Percentiles rank a stretch among this genome's conserved stretches.
phyloP scores from a whole-genome alignment of 495 filamentous ascomycete genomes.

The Rhypophila decipiens region DNA sequence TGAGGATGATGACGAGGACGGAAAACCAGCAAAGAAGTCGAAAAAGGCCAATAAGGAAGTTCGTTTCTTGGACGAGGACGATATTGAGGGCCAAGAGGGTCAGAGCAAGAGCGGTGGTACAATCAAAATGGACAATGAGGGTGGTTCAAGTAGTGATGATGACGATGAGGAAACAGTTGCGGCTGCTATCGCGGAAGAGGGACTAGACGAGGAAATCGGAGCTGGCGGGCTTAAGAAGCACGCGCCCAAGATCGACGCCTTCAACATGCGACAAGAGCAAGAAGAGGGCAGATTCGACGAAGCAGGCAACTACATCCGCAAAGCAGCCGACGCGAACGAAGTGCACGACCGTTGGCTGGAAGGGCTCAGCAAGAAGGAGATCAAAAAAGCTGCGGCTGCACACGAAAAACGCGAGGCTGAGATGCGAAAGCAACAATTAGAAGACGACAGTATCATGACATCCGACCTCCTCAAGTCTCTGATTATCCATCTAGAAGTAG shows the following conservation, averaged over 20 bases:
- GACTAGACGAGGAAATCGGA: constrained; percentile 80
- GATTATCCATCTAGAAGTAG: constrained; percentile 66
- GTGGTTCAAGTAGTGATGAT: constrained; percentile 53
- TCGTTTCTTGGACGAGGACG: constrained; percentile 62
- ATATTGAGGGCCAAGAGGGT: constrained; percentile 84
- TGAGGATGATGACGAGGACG: constrained; percentile 53
- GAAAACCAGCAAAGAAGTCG: constrained; percentile 34
- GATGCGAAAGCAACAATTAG: constrained; percentile 55
- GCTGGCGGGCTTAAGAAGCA: constrained; percentile 86
- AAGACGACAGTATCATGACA: constrained; percentile 68
- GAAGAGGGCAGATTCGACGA: constrained; percentile 93
- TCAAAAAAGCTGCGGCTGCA: constrained; percentile 78
- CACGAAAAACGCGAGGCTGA: constrained; percentile 81
- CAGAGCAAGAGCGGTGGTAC: constrained; percentile 65
- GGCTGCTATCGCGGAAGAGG: constrained; percentile 57
- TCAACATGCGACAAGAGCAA: constrained; percentile 86
- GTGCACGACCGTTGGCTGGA: constrained; percentile 90
- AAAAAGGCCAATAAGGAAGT: constrained; percentile 73
- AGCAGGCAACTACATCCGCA: constrained; percentile 84
- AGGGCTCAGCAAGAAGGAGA: constrained; percentile 87
- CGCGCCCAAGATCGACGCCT: constrained; percentile 92
- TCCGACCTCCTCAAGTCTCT: constrained; percentile 66
- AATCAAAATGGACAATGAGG: constrained; percentile 41
- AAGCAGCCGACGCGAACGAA: constrained; percentile 81
- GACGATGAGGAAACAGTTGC: constrained; percentile 67